phyloP scores from a whole-genome alignment of 495 filamentous ascomycete genomes.

The Hypoxylon fuscum region DNA sequence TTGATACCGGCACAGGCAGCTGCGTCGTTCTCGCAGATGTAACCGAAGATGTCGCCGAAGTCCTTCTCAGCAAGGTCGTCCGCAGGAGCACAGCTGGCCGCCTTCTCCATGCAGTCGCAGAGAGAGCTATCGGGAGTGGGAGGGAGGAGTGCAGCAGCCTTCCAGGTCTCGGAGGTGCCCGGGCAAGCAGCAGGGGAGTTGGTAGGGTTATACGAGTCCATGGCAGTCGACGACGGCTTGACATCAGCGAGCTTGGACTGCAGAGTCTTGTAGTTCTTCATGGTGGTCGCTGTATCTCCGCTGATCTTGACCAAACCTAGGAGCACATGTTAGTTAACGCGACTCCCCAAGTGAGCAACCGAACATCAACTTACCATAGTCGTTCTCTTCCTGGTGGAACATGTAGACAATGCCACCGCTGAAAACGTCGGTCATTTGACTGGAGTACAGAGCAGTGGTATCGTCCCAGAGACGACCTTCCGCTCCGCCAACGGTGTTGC shows the following conservation, averaged over 20 bases:
- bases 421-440: constrained; percentile 83
- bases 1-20: constrained; percentile 73
- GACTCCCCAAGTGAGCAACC: neutral
- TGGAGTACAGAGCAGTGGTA: constrained; percentile 81
- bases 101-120: constrained; percentile 82
- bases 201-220: constrained; percentile 75
- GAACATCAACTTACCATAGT: constrained; percentile 69
- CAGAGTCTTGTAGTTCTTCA: constrained; percentile 79
- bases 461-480: constrained; percentile 83
- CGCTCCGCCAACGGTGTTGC: constrained; percentile 70
- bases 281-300: constrained; percentile 65
- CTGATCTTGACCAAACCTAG: constrained; percentile 70
- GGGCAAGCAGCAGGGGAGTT: constrained; percentile 84
- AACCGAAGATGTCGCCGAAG: constrained; percentile 73
- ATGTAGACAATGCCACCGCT: constrained; percentile 97
- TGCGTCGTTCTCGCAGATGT: constrained; percentile 70
- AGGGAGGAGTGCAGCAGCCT: constrained; percentile 73
- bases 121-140: constrained; percentile 78
- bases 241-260: constrained; percentile 73
- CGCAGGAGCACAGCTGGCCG: constrained; percentile 73
- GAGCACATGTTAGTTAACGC: neutral
- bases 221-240: constrained; percentile 71
- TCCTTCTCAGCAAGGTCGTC: constrained; percentile 56
- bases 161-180: constrained; percentile 68
- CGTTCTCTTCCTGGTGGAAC: constrained; percentile 92